Evolutionary conservation across 202 grass and related monocot species (phyloP), one percentile per base, ranked within the genome.

Genomic region (Panicum hallii): DNA sequence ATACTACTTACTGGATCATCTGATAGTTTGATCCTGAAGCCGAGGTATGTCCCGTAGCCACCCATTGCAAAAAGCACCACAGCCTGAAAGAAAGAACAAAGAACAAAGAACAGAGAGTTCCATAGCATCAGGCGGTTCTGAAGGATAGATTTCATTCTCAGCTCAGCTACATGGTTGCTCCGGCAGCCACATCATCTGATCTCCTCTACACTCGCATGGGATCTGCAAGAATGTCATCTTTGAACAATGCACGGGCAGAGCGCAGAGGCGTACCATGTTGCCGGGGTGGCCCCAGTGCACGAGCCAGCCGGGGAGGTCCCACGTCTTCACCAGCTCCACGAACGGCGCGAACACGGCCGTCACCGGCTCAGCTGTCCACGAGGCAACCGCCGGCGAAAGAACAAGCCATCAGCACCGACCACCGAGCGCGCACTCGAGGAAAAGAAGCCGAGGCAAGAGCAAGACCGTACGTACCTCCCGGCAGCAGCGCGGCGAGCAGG

Each of bases 31-130:
- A 99, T 94, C 84, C 93, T 90, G 75, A 99, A 99, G 54, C 96
- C 93, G 11, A 96, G 86, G 54, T 96, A 96, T 13, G 93, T 75
- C 47, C 97, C 97, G n/a, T 99, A 99, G 0, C 97, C 93, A 60
- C 97, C 97, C 97, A 96, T 99, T 16, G 91, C 93, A 49, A 99
- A 94, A 36, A 96, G 97, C 81, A 99, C 93, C 83, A 99, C 91
- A 40, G 97, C 93, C 93, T 96, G 77, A 66, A 66, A 78, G 36
- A 38, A 38, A 4, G 36, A 38, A 56, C 52, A 58, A 38, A 4
- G 36, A 38, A 56, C 52, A 58, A 74, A 79, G 43, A 71, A 52
- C 30, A 14, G 1, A 28, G 15, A 3, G n/a, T 34, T 53, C 13
- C 17, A 12, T 2, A 53, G 11, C 6, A 67, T 42, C 63, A 43